These are phyloP conservation scores for Geoglossum glabrum DNA, from an alignment of 495 filamentous ascomycete species.

Conservation along the genomic window DNA sequence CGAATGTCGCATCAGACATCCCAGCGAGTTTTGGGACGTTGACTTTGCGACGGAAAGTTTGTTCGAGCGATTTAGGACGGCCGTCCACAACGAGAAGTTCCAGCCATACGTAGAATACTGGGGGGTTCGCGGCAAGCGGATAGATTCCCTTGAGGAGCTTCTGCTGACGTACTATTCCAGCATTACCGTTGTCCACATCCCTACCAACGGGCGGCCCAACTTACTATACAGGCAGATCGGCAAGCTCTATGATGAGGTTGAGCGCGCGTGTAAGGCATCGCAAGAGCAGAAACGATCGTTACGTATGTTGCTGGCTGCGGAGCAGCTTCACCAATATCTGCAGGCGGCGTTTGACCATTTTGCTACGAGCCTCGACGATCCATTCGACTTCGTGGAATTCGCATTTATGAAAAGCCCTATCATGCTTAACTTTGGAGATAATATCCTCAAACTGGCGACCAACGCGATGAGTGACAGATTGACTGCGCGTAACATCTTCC, in stretches of 20 bases:
- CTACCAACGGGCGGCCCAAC: constrained; percentile 22
- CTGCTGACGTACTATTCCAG: constrained; percentile 32
- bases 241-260: constrained; percentile 26
- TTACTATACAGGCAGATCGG: constrained; percentile 28
- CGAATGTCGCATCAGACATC: constrained; percentile 12
- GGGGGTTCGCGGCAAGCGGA: constrained; percentile 9
- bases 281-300: constrained; percentile 20
- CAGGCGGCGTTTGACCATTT: constrained; percentile 37
- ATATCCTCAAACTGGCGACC: not conserved
- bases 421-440: constrained; percentile 19
- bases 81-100: not conserved
- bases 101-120: not conserved
- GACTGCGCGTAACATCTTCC: constrained; percentile 22
- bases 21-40: constrained; percentile 1
- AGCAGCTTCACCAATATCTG: constrained; percentile 30
- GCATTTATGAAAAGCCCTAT: constrained; percentile 26
- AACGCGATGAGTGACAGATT: not conserved
- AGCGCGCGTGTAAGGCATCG: constrained; percentile 19
- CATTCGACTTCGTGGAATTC: constrained; percentile 35
- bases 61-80: not conserved
- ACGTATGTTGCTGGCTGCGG: constrained; percentile 28
- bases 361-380: constrained; percentile 24
- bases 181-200: constrained; percentile 32
- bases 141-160: constrained; percentile 26
- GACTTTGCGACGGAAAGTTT: not conserved